These are phyloP conservation scores for Gaeumannomyces tritici DNA, from an alignment of 2,329 filamentous ascomycete genomes.

Conservation along the genomic window DNA sequence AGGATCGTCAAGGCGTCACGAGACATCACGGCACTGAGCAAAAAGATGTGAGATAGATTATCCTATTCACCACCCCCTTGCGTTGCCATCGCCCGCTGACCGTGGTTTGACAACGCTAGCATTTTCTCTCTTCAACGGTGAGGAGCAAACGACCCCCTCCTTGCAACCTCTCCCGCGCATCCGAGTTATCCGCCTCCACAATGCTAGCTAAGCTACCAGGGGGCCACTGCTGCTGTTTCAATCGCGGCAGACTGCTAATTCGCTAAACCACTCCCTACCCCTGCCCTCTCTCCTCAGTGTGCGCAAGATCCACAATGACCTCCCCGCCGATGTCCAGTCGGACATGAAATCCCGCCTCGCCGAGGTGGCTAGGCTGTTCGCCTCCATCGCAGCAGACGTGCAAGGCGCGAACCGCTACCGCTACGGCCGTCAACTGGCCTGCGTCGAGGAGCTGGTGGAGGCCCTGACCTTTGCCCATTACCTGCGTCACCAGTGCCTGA, in stretches of 20 bases:
- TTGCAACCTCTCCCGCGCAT: neutral
- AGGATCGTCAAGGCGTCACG: conserved; percentile 73
- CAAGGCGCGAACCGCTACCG: conserved; percentile 72
- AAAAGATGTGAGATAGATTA: conserved; percentile 26
- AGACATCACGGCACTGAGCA: conserved; percentile 88
- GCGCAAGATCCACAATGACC: conserved; percentile 47
- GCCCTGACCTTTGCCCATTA: conserved; percentile 85
- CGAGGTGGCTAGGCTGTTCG: conserved; percentile 63
- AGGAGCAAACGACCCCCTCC: neutral
- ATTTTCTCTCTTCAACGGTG: conserved; percentile 3
- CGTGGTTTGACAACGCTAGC: neutral
- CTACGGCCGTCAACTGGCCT: conserved; percentile 71
- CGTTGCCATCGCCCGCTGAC: neutral
- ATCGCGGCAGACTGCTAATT: neutral
- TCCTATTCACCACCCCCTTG: no score
- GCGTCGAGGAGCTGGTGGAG: conserved; percentile 91
- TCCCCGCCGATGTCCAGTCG: conserved; percentile 60
- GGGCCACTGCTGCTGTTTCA: neutral
- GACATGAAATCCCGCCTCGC: conserved; percentile 60
- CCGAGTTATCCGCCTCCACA: neutral
- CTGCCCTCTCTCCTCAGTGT: conserved; percentile 36
- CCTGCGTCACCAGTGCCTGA: conserved; percentile 64
- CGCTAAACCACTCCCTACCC: neutral
- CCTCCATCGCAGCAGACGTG: conserved; percentile 60
- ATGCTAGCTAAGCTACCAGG: neutral